Evolutionary conservation across 83 land plant species (phyloP).

Genomic region (Picea mariana): DNA sequence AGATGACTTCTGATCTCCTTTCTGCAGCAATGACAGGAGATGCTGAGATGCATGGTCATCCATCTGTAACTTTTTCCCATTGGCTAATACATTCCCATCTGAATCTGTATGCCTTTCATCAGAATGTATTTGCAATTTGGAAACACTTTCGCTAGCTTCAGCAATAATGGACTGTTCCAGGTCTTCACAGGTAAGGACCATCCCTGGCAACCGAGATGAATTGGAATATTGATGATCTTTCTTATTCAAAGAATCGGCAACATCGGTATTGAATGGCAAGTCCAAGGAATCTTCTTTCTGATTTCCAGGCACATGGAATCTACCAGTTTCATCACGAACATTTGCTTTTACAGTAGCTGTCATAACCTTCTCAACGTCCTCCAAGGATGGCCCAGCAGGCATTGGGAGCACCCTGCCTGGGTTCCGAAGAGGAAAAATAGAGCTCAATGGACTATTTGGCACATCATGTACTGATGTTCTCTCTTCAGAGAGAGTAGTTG

Average conservation of each 20-base stretch:
- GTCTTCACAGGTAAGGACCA: conserved; percentile 75
- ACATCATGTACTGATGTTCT: too few species aligned
- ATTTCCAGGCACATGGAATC: not conserved
- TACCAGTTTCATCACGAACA: not conserved
- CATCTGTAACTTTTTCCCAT: conserved; percentile 18
- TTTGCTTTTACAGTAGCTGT: not conserved
- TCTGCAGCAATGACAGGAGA: conserved; percentile 71
- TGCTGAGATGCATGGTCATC: conserved; percentile 72
- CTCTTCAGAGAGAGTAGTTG: too few species aligned
- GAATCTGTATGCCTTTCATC: conserved; percentile 8
- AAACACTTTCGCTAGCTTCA: conserved; percentile 25
- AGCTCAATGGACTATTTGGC: too few species aligned
- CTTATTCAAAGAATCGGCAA: conserved; percentile 16
- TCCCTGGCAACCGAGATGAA: not conserved
- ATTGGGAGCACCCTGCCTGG: not conserved
- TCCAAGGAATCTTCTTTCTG: not conserved
- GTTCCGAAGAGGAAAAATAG: too few species aligned
- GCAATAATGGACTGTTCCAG: conserved; percentile 71
- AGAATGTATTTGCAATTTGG: conserved; percentile 10
- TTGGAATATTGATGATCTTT: conserved; percentile 20
- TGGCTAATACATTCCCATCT: conserved; percentile 5
- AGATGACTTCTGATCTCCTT: conserved; percentile 24
- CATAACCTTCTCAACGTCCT: conserved; percentile 25
- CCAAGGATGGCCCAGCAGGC: not conserved
- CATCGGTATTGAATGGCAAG: not conserved